Conservation (phyloP, 331 rosid genomes). For the Quercus lobata region DNA sequence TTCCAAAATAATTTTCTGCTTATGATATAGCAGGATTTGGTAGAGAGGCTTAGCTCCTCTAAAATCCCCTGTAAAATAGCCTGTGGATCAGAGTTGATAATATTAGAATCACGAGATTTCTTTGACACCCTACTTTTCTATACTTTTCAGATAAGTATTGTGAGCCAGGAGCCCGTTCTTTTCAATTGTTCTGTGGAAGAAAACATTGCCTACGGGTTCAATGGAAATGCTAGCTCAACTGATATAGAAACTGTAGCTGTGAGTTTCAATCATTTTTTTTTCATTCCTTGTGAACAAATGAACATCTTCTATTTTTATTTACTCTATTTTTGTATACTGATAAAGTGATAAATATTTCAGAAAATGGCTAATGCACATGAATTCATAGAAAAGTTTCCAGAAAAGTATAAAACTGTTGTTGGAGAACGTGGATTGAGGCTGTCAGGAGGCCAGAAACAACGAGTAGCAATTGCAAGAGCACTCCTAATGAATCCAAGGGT, state of each 20-base stretch:
- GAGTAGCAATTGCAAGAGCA: constrained; percentile 88
- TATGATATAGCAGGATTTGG: not conserved
- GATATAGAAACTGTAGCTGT: constrained; percentile 66
- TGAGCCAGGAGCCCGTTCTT: constrained; percentile 78
- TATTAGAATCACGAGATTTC: not conserved
- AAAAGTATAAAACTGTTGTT: constrained; percentile 61
- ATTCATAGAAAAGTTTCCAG: constrained; percentile 71
- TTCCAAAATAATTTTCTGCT: not conserved
- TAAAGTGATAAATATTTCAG: constrained; percentile 27
- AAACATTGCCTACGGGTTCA: constrained; percentile 76
- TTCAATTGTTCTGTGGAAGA: constrained; percentile 84
- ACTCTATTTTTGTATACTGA: not conserved
- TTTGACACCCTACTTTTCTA: not conserved
- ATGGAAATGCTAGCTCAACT: constrained; percentile 44
- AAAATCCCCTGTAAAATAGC: not conserved
- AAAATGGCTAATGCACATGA: constrained; percentile 87
- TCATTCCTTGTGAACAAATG: not conserved
- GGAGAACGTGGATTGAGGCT: constrained; percentile 83
- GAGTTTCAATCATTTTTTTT: constrained; percentile 27
- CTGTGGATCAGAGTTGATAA: not conserved
- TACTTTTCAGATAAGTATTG: constrained; percentile 67
- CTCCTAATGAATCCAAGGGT: constrained; percentile 72
- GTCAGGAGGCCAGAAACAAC: constrained; percentile 85
- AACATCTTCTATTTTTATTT: not conserved
- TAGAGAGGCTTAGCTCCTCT: not conserved